A percentile compares a stretch with the other conserved stretches of the same genome.
These are phyloP conservation scores for Nannochloris sp. DNA, from an alignment of 139 green algal species.

Conservation along the genomic window DNA sequence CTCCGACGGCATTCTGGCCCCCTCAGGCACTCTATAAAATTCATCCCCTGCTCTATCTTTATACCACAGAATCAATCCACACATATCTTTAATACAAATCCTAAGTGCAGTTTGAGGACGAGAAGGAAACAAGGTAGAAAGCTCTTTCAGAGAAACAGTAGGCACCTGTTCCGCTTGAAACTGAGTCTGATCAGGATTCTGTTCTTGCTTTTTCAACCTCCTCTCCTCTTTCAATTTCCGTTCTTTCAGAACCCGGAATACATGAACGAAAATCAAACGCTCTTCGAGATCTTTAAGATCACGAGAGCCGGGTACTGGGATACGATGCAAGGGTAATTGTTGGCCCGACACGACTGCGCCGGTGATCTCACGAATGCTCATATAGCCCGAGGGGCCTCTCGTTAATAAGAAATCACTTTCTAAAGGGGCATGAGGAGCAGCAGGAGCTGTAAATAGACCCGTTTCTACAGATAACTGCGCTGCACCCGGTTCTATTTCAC, in stretches of 20 bases:
- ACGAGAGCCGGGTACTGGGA: conserved; percentile 14
- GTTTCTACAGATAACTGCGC: conserved; percentile 38
- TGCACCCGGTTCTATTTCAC: conserved; percentile 33
- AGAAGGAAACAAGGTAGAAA: conserved; percentile 30
- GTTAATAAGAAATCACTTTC: conserved; percentile 71
- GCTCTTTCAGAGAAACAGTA: conserved; percentile 14
- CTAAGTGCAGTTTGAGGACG: conserved; percentile 30
- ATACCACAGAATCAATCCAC: conserved; percentile 12
- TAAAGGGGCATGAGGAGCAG: conserved; percentile 33
- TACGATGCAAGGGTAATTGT: conserved; percentile 52
- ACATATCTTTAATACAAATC: conserved; percentile 33
- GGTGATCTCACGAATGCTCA: conserved; percentile 59
- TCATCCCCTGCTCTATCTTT: conserved; percentile 11
- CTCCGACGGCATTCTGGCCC: conserved; percentile 24
- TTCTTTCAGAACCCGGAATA: conserved; percentile 22
- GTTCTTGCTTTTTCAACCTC: background rate
- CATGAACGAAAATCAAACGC: conserved; percentile 28
- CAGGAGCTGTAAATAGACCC: conserved; percentile 53
- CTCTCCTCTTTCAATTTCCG: background rate
- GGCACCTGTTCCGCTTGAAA: background rate
- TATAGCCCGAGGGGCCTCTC: conserved; percentile 21
- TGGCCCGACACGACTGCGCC: conserved; percentile 54
- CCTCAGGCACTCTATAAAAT: conserved; percentile 12
- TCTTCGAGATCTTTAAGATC: conserved; percentile 33
- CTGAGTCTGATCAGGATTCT: no score